These are phyloP conservation scores for Styphnolobium japonicum DNA, from an alignment of 306 rosid species.

Conservation along the genomic window DNA sequence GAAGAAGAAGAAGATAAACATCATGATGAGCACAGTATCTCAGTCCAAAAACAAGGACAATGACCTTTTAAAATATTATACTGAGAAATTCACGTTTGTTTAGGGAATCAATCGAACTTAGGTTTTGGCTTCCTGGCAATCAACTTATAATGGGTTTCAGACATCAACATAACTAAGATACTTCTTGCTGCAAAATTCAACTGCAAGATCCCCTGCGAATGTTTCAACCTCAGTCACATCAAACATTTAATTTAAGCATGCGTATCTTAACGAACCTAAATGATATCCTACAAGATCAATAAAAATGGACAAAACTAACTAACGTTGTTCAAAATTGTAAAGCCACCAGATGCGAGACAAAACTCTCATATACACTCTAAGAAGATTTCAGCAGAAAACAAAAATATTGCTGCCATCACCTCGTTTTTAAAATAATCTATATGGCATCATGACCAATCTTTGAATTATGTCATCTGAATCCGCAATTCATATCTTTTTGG, in stretches of 20 bases:
- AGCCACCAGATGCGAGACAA: not conserved
- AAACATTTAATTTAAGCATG: not conserved
- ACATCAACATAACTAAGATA: not conserved
- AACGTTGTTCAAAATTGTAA: not conserved
- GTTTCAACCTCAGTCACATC: slow-evolving; percentile 28
- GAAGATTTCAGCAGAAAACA: not conserved
- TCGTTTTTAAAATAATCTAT: slow-evolving; percentile 4
- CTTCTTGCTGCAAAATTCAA: slow-evolving; percentile 15
- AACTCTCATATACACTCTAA: not conserved
- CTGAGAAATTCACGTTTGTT: not conserved
- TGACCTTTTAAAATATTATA: not conserved
- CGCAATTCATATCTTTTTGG: not conserved
- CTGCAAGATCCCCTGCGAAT: slow-evolving; percentile 15
- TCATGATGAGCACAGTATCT: slow-evolving; percentile 5
- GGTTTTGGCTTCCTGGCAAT: not conserved
- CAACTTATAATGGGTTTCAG: not conserved
- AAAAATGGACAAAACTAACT: not conserved
- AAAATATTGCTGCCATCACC: not conserved
- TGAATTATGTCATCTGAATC: slow-evolving; percentile 14
- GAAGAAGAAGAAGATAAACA: not conserved
- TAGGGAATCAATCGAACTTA: not conserved
- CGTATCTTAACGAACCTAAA: slow-evolving; percentile 33
- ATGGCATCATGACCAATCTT: slow-evolving; percentile 25
- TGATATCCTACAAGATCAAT: slow-evolving; percentile 21
- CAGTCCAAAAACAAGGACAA: not conserved